Base-by-base conservation (phyloP, 352 stramenopile genomes). In the Blastocystis sp. region DNA sequence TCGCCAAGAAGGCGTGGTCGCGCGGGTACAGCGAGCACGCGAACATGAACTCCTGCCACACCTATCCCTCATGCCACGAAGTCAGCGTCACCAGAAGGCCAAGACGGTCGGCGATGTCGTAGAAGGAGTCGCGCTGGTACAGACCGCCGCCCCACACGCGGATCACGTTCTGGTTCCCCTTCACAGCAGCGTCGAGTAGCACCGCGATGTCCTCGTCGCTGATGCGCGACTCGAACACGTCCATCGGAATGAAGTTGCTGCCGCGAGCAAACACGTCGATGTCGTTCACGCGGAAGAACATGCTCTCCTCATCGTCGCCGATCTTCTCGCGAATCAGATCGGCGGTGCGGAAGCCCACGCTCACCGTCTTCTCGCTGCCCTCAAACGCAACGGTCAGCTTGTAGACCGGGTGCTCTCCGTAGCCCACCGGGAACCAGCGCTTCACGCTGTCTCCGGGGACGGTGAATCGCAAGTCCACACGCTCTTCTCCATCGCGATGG, bases 1-100 rank as follows among this genome's bases (percentile, higher is more conserved):
- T 92, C 0, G 92, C 10, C 1, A 96, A 90, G 71, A 96, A 96
- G 0, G 50, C 90, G 1, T 78, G 74, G 90, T 96, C 91, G 45
- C 93, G 92, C 70, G 94, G 94, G 81, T 95, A 95, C 92, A 95
- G 93, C 63, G 93, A 93, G 80, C 94, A 96, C 10, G 94, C 94
- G 88, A 96, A 96, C 94, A 97, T 97, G 70, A 96, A 91, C 91
- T 97, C 94, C 78, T 96, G 94, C 93, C 94, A 97, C 21, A 96
- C 92, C 33, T 77, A 37, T 16, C 21, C 29, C 24, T 77, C 0
- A 77, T 37, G 16, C 3, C 13, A 4, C 29, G 1, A 55, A 55
- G 35, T 29, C 6, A 0, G 1, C 37, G n/a, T 6, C 50, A 82
- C 61, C 4, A 97, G 79, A n/a, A 97, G 91, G 16, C 94, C 94